These are phyloP conservation scores for Fonsecaea multimorphosa DNA, from an alignment of 2,329 filamentous ascomycete species.

Conservation along the genomic window DNA sequence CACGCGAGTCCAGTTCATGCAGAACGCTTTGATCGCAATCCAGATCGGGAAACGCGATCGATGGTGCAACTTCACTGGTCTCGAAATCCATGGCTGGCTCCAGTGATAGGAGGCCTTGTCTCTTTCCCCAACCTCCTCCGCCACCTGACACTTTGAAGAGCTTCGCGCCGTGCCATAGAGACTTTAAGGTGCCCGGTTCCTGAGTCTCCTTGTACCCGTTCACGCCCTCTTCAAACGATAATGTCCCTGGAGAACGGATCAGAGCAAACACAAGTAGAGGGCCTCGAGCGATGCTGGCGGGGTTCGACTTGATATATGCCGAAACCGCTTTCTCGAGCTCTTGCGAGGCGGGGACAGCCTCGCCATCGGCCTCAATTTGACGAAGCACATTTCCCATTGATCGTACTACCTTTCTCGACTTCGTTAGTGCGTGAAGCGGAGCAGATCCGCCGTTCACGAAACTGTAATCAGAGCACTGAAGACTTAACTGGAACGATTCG, in stretches of 20 bases:
- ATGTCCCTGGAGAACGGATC: conserved; percentile 21
- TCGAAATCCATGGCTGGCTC: conserved; percentile 33
- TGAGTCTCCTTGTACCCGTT: neutral
- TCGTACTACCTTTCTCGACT: conserved; percentile 30
- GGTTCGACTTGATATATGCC: conserved; percentile 19
- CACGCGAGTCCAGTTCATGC: conserved; percentile 11
- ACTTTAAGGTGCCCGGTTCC: neutral
- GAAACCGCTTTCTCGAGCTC: conserved; percentile 37
- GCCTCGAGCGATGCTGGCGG: conserved; percentile 10
- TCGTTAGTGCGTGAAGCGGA: conserved; percentile 32
- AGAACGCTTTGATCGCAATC: conserved; percentile 13
- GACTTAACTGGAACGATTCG: conserved; percentile 12
- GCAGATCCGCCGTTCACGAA: conserved; percentile 15
- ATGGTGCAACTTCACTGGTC: neutral
- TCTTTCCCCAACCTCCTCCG: conserved; percentile 41
- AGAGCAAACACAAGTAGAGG: conserved; percentile 34
- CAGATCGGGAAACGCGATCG: conserved; percentile 24
- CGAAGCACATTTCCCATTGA: conserved; percentile 40
- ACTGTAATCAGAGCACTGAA: conserved; percentile 9
- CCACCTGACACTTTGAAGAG: conserved; percentile 39
- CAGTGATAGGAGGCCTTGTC: conserved; percentile 38
- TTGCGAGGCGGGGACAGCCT: conserved; percentile 32
- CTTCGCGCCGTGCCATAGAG: conserved; percentile 25
- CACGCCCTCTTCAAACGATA: neutral
- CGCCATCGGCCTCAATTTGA: conserved; percentile 33